Conservation (phyloP, 768 basidiomycete species). For the Boletus barrowsii region DNA sequence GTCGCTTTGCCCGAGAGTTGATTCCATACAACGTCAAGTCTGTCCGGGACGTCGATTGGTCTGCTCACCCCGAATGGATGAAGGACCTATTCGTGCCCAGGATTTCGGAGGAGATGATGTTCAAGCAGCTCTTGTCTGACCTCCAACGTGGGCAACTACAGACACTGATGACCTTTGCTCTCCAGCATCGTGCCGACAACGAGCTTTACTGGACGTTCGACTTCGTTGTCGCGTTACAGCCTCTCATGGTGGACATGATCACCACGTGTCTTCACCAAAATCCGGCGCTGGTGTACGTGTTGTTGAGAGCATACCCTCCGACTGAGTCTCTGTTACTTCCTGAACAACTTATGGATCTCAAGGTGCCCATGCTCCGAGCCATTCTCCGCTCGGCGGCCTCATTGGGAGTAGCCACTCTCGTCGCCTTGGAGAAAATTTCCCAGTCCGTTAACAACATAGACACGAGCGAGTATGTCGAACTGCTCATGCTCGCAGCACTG, state of each 20-base stretch:
- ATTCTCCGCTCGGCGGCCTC: slow-evolving; percentile 55
- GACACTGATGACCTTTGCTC: slow-evolving; percentile 21
- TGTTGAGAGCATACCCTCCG: slow-evolving; percentile 49
- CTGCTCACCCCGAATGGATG: slow-evolving; percentile 31
- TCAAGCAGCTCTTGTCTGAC: slow-evolving; percentile 23
- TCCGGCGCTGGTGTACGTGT: slow-evolving; percentile 52
- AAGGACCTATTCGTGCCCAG: slow-evolving; percentile 33
- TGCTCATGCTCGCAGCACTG: slow-evolving; percentile 50
- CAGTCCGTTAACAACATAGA: slow-evolving; percentile 40
- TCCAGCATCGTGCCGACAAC: slow-evolving; percentile 52
- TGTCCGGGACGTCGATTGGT: slow-evolving; percentile 41
- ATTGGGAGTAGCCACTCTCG: slow-evolving; percentile 53
- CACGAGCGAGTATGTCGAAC: slow-evolving; percentile 45
- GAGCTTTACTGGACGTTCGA: slow-evolving; percentile 53
- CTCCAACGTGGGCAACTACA: slow-evolving; percentile 19
- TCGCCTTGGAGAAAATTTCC: slow-evolving; percentile 55
- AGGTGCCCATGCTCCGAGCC: slow-evolving; percentile 39
- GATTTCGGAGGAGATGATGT: slow-evolving; percentile 8
- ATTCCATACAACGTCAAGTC: slow-evolving; percentile 41
- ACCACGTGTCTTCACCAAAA: slow-evolving; percentile 45
- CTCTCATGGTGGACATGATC: slow-evolving; percentile 32
- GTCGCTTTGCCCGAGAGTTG: slow-evolving; percentile 44
- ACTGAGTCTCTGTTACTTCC: slow-evolving; percentile 35
- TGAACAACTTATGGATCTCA: slow-evolving; percentile 27
- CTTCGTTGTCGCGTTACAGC: slow-evolving; percentile 28